Evolutionary conservation across 1,284 basidiomycete genomes (phyloP), one percentile per base, ranked within the genome.

Genomic region (Filobasidium uniguttulatum): DNA sequence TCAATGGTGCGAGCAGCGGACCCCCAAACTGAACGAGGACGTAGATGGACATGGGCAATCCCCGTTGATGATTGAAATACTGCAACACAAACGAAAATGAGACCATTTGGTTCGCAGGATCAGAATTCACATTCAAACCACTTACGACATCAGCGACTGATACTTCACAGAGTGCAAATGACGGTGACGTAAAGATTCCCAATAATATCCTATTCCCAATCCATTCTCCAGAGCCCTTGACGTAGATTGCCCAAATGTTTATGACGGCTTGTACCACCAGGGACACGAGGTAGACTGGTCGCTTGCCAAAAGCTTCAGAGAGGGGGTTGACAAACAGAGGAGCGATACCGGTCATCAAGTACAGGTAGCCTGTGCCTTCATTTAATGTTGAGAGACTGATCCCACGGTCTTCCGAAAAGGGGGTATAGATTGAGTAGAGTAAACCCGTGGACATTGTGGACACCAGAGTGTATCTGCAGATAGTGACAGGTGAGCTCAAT

Each of bases 1-100:
- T 19, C 0, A 60, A 43, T 20, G 60, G 59, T 0, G 57, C 57
- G 5, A 59, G 33, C 29, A 54, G 48, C 2, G 57, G 56, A 9
- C 56, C 55, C 6, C 56, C 52, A 50, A 56, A 61, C 1, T 58
- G 52, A 5, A 55, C 48, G 1, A 56, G 49, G 22, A 57, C 51
- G 52, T 60, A 60, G n/a, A 58, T 26, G n/a, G 57, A 57, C 12
- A 62, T 48, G 1, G 55, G 55, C 12, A 55, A 53, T 3, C 54
- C 55, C 14, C 60, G 52, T 48, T 62, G 59, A 34, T 62, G 60
- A 37, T 57, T 49, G 45, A 62, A 62, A 51, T 56, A 59, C 59
- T 60, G 49, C 7, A 14, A n/a, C n/a, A n/a, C n/a, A n/a, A n/a
- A n/a, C n/a, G n/a, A n/a, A 37, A 34, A 14, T 17, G n/a, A 8